Base-by-base conservation (phyloP, 2,329 filamentous ascomycete genomes). In the Paecilomyces fulvus region DNA sequence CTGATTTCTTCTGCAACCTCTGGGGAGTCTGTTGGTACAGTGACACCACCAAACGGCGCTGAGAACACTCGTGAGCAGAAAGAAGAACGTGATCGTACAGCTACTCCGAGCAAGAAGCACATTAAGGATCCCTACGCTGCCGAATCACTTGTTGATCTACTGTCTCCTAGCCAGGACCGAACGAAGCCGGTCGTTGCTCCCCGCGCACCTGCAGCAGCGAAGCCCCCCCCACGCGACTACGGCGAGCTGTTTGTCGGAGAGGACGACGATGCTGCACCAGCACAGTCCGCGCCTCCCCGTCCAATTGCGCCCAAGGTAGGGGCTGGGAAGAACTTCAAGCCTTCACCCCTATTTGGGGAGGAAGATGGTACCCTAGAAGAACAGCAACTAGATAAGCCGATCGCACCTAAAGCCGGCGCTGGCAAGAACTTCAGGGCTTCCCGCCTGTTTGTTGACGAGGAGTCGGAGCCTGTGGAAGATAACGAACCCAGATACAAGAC, bases 121-220 rank as follows among this genome's bases (percentile, higher is more conserved):
- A 71, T 74, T 61, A 74, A 69, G 58, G 74, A 77, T 57, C 76
- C 77, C 0, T 68, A 76, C 51, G 67, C 71, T 3, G 73, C 72
- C 21, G 70, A 70, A 11, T 83, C 88, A 46, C 80, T 95, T 21
- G 95, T 94, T 69, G 82, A 84, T 33, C 80, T 88, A 50, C 84
- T 67, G 82, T 90, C 66, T 77, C 70, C 67, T 83, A 78, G 80
- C 51, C 80, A 86, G 59, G 76, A 79, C 46, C 72, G 70, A 54
- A 69, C 71, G n/a, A 75, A 70, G 58, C 78, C 82, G 56, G 80
- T 85, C 21, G 73, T 85, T 74, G 70, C 87, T 74, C 71, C 88
- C 73, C 79, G 88, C 69, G 67, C 85, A 75, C 62, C 75, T 65
- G 64, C 79, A 73, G 79, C 90, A 71, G 80, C 80, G n/a, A 92